phyloP scores from a whole-genome alignment of 176 grass and related monocot genomes.

The Cocos nucifera region DNA sequence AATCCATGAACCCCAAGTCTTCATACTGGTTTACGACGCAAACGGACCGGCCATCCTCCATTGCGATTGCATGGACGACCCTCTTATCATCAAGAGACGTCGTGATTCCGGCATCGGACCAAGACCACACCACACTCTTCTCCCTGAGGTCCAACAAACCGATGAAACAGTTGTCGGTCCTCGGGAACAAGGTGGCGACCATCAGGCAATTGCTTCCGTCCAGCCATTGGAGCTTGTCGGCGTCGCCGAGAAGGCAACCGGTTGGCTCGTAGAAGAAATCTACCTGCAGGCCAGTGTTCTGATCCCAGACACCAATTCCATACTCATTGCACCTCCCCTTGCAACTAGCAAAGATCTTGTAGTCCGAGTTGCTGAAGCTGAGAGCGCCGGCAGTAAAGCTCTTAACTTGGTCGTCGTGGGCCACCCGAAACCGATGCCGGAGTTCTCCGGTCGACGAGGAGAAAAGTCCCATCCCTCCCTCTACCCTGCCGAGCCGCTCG shows the following conservation, averaged over 20 bases:
- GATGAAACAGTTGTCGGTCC: constrained; percentile 80
- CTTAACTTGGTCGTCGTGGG: constrained; percentile 41
- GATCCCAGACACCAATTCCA: constrained; percentile 82
- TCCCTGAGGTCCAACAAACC: constrained; percentile 73
- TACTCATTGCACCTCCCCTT: constrained; percentile 93
- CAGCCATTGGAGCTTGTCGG: constrained; percentile 94
- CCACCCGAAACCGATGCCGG: constrained; percentile 60
- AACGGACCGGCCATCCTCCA: constrained; percentile 65
- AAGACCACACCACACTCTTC: constrained; percentile 66
- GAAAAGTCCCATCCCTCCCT: constrained; percentile 85
- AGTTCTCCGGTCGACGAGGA: constrained; percentile 55
- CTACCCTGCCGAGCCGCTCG: constrained; percentile 54
- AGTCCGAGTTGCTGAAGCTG: constrained; percentile 30
- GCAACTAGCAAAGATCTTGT: constrained; percentile 69
- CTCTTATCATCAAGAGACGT: constrained; percentile 74
- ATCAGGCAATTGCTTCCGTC: constrained; percentile 43
- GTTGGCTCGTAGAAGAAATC: constrained; percentile 90
- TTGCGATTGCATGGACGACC: constrained; percentile 79
- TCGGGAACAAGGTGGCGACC: constrained; percentile 87
- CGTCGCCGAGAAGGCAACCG: constrained; percentile 62
- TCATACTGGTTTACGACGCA: constrained; percentile 97
- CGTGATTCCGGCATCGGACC: constrained; percentile 68
- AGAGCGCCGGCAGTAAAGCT: constrained; percentile 85
- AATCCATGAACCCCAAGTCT: constrained; percentile 88
- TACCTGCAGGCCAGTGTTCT: constrained; percentile 54